phyloP scores from a whole-genome alignment of 2,329 filamentous ascomycete genomes.

The Aspergillus ochraceus region DNA sequence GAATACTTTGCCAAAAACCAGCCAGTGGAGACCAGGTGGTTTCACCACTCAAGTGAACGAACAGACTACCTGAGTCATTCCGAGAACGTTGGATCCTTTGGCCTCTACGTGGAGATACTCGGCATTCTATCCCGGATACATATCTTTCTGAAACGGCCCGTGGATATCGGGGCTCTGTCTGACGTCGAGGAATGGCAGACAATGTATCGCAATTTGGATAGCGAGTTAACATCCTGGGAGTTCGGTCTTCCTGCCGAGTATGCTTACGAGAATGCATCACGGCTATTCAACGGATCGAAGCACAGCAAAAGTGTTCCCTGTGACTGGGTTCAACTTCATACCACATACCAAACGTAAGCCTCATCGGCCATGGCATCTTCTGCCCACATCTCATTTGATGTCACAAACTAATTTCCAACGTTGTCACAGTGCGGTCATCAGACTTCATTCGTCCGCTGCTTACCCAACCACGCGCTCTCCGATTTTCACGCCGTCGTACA shows the following conservation, averaged over 20 bases:
- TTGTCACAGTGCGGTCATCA: slow-evolving; percentile 67
- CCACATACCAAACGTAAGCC: slow-evolving; percentile 77
- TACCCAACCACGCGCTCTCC: slow-evolving; percentile 86
- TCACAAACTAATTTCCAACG: slow-evolving; percentile 20
- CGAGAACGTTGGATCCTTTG: slow-evolving; percentile 83
- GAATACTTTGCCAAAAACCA: slow-evolving; percentile 83
- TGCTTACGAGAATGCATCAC: slow-evolving; percentile 69
- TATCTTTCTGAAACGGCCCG: slow-evolving; percentile 81
- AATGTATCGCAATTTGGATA: slow-evolving; percentile 81
- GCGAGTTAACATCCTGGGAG: slow-evolving; percentile 77
- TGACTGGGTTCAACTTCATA: slow-evolving; percentile 88
- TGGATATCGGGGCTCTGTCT: slow-evolving; percentile 78
- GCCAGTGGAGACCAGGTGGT: slow-evolving; percentile 82
- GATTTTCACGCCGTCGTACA: slow-evolving; percentile 87
- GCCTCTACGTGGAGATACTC: slow-evolving; percentile 86
- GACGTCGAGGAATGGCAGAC: slow-evolving; percentile 91
- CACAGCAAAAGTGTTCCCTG: slow-evolving; percentile 71
- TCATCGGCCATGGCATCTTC: neutral
- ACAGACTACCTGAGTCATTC: slow-evolving; percentile 68
- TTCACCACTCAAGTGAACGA: slow-evolving; percentile 55
- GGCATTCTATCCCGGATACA: slow-evolving; percentile 86
- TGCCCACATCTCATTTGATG: neutral
- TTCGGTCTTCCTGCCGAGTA: slow-evolving; percentile 80
- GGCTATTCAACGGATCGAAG: slow-evolving; percentile 67
- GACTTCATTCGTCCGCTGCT: slow-evolving; percentile 86